A percentile compares a stretch with the other conserved stretches of the same genome.
phyloP scores from a whole-genome alignment of 495 filamentous ascomycete genomes.

The Daldinia bambusicola region DNA sequence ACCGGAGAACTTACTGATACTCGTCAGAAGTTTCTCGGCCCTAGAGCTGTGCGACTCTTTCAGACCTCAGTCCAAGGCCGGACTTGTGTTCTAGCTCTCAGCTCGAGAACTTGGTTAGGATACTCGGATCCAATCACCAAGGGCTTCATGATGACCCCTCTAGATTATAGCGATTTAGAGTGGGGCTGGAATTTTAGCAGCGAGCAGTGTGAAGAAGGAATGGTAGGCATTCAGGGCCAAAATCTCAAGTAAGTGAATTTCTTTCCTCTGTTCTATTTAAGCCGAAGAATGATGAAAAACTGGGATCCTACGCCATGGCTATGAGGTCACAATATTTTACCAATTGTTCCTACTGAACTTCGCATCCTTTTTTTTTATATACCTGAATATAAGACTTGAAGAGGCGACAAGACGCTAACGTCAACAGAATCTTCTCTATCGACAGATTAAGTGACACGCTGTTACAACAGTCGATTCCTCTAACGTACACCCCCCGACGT shows the following conservation, averaged over 20 bases:
- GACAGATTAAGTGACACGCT: slow-evolving; percentile 87
- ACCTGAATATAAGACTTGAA: not conserved
- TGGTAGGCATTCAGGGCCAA: slow-evolving; percentile 94
- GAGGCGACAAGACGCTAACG: slow-evolving; percentile 75
- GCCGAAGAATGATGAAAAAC: slow-evolving; percentile 73
- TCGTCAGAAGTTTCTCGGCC: slow-evolving; percentile 90
- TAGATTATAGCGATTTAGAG: slow-evolving; percentile 87
- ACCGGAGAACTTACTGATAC: slow-evolving; percentile 96
- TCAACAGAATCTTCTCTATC: slow-evolving; percentile 85
- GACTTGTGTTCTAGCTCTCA: slow-evolving; percentile 88
- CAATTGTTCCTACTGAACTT: slow-evolving; percentile 67
- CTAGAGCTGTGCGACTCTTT: slow-evolving; percentile 86
- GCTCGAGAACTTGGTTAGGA: slow-evolving; percentile 90
- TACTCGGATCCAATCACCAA: slow-evolving; percentile 86
- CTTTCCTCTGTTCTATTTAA: slow-evolving; percentile 32
- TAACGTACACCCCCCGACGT: slow-evolving; percentile 89
- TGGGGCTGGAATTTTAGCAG: slow-evolving; percentile 97
- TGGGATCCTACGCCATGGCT: slow-evolving; percentile 58
- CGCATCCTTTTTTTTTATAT: not conserved
- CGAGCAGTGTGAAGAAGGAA: slow-evolving; percentile 89
- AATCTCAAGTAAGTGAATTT: slow-evolving; percentile 78
- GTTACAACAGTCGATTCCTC: slow-evolving; percentile 84
- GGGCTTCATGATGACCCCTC: slow-evolving; percentile 88
- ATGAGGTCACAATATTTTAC: slow-evolving; percentile 61
- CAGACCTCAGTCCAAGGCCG: slow-evolving; percentile 84